Evolutionary conservation across 306 rosid genomes (phyloP).

Genomic region (Quercus glauca): DNA sequence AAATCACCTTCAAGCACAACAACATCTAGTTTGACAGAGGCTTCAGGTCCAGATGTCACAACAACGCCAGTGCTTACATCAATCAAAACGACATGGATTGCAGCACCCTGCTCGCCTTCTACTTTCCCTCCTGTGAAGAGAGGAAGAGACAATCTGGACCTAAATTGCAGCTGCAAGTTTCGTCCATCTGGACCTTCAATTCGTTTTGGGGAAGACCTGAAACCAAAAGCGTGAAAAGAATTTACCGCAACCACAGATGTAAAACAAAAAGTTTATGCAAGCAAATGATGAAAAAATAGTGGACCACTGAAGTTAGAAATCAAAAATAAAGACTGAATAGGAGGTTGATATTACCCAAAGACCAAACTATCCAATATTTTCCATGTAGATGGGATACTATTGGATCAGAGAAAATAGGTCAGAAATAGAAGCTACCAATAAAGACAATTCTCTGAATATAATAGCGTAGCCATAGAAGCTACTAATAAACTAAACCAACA

Average conservation of each 20-base stretch:
- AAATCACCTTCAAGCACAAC: conserved; percentile 99
- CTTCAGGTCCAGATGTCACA: conserved; percentile 77
- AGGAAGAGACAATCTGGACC: conserved; percentile 89
- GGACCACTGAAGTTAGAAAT: conserved; percentile 8
- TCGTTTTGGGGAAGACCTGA: conserved; percentile 94
- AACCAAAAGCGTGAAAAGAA: conserved; percentile 31
- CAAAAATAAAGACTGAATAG: background rate
- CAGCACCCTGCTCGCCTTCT: conserved; percentile 99
- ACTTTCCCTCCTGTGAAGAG: conserved; percentile 99
- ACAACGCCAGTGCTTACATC: conserved; percentile 57
- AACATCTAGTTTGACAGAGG: conserved; percentile 73
- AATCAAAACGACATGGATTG: conserved; percentile 78
- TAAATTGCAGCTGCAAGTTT: conserved; percentile 79
- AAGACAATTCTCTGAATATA: background rate
- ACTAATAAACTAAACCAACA: background rate
- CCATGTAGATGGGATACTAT: background rate
- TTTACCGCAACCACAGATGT: conserved; percentile 2
- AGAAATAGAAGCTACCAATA: background rate
- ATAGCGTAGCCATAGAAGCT: background rate
- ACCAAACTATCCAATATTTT: background rate
- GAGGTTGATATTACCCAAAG: background rate
- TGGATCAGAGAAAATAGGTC: background rate
- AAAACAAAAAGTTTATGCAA: conserved; percentile 1
- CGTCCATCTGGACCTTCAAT: conserved; percentile 93
- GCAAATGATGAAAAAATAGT: background rate